Evolutionary conservation across 148 eudicot genomes (phyloP).

Genomic region (Diospyros lotus): DNA sequence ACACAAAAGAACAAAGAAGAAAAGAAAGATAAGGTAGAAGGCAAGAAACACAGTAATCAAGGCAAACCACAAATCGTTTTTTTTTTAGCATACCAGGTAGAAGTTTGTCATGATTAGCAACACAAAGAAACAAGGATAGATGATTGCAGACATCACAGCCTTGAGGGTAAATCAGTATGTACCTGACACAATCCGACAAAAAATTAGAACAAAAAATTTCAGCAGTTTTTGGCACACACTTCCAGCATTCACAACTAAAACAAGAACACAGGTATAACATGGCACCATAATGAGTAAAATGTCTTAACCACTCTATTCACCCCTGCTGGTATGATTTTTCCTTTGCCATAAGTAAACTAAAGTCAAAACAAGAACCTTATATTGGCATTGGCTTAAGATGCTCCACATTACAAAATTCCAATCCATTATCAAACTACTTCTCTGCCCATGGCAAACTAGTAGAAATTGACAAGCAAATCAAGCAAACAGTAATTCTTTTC

Average conservation of each 20-base stretch:
- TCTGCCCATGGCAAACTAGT: too few relatives aligned
- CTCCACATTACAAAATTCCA: too few relatives aligned
- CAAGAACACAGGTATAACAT: neutral
- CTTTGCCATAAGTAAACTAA: too few relatives aligned
- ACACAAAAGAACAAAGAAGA: neutral
- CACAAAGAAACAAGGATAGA: slow-evolving; percentile 89
- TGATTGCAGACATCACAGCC: slow-evolving; percentile 96
- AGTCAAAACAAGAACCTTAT: too few relatives aligned
- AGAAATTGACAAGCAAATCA: too few relatives aligned
- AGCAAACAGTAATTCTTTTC: too few relatives aligned
- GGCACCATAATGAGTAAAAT: too few relatives aligned
- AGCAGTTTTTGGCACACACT: neutral
- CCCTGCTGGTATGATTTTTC: too few relatives aligned
- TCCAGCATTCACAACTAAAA: neutral
- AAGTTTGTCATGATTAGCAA: slow-evolving; percentile 90
- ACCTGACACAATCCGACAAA: slow-evolving; percentile 46
- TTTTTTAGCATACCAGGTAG: slow-evolving; percentile 61
- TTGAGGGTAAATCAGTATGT: slow-evolving; percentile 88
- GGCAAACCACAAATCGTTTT: neutral
- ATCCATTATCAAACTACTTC: too few relatives aligned
- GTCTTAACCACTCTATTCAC: too few relatives aligned
- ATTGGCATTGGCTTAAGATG: too few relatives aligned
- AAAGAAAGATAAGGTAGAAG: neutral
- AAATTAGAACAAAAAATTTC: neutral
- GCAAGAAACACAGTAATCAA: neutral